These are phyloP conservation scores for Camellia sinensis DNA, from an alignment of 148 eudicot species.

Conservation along the genomic window DNA sequence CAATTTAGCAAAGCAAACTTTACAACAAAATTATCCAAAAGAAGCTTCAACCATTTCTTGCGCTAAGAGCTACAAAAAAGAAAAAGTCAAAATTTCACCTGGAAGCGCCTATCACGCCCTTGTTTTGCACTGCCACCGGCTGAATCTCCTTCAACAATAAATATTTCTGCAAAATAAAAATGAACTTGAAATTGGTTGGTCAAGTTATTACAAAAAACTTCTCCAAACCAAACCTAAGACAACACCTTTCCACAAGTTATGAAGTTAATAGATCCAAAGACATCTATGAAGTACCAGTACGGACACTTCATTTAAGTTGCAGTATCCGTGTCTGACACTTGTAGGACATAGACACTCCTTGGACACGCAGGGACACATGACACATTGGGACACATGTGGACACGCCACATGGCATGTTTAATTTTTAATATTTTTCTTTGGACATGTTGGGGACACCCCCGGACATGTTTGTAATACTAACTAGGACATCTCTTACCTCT, in stretches of 20 bases:
- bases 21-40: not conserved
- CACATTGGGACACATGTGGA: no score
- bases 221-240: not conserved
- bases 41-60: not conserved
- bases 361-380: no score
- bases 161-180: conserved; percentile 65
- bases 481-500: no score
- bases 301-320: no score
- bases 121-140: conserved; percentile 99
- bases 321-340: no score
- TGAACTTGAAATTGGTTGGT: not conserved
- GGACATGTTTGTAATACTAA: no score
- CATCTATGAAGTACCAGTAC: not conserved
- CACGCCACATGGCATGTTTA: no score
- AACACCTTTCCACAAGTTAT: not conserved
- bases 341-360: no score
- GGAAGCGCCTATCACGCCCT: conserved; percentile 96
- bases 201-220: no score
- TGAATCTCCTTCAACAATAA: conserved; percentile 98
- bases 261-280: not conserved
- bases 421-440: no score
- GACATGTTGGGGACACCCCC: no score
- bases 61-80: not conserved
- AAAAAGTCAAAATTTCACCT: conserved; percentile 40
- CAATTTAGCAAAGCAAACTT: not conserved